Base-by-base conservation (phyloP, 2,329 filamentous ascomycete genomes). In the Claviceps pusilla region DNA sequence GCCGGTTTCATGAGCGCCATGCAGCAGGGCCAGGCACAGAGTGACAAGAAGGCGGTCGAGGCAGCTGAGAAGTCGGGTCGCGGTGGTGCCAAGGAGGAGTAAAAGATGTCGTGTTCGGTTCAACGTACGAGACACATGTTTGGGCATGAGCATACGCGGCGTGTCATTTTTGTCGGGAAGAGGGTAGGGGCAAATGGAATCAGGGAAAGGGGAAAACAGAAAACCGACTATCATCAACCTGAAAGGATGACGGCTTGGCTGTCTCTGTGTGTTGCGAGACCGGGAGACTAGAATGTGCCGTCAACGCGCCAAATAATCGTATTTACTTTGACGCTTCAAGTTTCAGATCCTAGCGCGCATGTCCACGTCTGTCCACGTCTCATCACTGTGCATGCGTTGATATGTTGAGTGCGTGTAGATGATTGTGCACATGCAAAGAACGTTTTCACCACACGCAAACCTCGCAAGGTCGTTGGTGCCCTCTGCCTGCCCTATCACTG, bases 11-110 rank as follows among this genome's bases (percentile, higher is more conserved):
- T 95, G 86, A 82, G 81, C 62, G 82, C 83, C 57, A 80, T 90
- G 69, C 79, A 84, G 71, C 79, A 80, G 60, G 80, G 80, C 35
- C 78, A 86, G 62, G 80, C 86, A 61, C 89, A 94, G 79, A 95
- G 87, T 68, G 93, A 98, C 71, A 89, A 91, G 79, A 89, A 91
- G 74, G 83, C 86, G 55, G 79, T 95, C 50, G 87, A 89, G 74
- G 79, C 81, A 51, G 84, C 83, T 53, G 87, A 91, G 77, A 86
- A 86, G 68, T 77, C 84, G 54, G 84, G 84, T 58, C 78, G 81
- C 58, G 83, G 83, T 55, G 83, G 83, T 64, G 81, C 74, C 64
- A 86, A 86, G 79, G 83, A 86, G 69, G 83, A 86, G 73, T 86
- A 82, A 66, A 65, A 9, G 37, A 42, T 24, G 14, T 43, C 24